Evolutionary conservation across 2,329 filamentous ascomycete species (phyloP).

Genomic region (Plenodomus lindquistii): DNA sequence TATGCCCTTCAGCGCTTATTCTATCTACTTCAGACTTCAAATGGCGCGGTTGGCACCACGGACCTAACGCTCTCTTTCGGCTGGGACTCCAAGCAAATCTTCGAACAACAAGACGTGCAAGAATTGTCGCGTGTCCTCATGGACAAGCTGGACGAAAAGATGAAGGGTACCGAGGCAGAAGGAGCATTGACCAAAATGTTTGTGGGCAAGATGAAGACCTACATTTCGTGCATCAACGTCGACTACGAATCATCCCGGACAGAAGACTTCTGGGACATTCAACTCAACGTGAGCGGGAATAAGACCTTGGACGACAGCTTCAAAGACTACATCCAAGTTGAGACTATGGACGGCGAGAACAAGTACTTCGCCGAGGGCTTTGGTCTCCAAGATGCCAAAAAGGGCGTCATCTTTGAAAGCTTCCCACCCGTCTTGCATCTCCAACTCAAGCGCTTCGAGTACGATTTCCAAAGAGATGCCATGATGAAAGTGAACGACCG

Average conservation of each 20-base stretch:
- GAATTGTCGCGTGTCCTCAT: conserved; percentile 95
- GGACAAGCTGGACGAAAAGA: conserved; percentile 94
- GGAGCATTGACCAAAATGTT: conserved; percentile 90
- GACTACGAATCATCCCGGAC: conserved; percentile 94
- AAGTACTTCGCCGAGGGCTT: conserved; percentile 94
- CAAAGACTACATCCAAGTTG: conserved; percentile 92
- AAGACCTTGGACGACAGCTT: conserved; percentile 93
- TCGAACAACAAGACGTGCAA: conserved; percentile 98
- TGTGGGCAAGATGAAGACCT: conserved; percentile 97
- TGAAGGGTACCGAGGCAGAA: conserved; percentile 94
- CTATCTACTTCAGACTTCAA: conserved; percentile 89
- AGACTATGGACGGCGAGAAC: conserved; percentile 97
- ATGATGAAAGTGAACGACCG: conserved; percentile 99
- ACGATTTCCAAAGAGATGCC: conserved; percentile 91
- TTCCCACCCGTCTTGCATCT: conserved; percentile 94
- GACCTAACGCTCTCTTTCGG: conserved; percentile 96
- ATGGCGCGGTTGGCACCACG: conserved; percentile 80
- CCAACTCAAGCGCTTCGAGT: conserved; percentile 96
- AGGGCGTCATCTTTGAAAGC: conserved; percentile 94
- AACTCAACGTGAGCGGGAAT: conserved; percentile 94
- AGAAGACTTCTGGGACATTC: conserved; percentile 99
- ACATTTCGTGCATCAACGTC: conserved; percentile 98
- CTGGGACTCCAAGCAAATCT: conserved; percentile 97
- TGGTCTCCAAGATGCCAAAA: conserved; percentile 94
- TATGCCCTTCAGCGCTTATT: conserved; percentile 93